Evolutionary conservation across 2,329 filamentous ascomycete genomes (phyloP).

Genomic region (Fusarium albidum): DNA sequence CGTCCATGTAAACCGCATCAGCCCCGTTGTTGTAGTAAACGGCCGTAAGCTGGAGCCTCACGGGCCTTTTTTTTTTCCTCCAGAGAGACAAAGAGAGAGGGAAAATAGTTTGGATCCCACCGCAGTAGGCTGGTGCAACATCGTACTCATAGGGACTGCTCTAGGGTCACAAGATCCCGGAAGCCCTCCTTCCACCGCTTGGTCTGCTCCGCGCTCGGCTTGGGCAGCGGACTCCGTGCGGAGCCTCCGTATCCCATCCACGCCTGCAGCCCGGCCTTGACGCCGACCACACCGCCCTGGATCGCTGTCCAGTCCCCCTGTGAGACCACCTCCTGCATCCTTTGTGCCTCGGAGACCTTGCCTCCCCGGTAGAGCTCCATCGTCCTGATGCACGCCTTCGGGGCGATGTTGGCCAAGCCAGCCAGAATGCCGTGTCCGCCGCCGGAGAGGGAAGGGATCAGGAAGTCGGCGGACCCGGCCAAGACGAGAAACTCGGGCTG

Average conservation of each 20-base stretch:
- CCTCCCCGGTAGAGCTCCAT: constrained; percentile 68
- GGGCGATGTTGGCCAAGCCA: constrained; percentile 76
- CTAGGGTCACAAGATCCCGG: constrained; percentile 59
- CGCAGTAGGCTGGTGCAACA: constrained; percentile 7
- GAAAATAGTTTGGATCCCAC: constrained; percentile 11
- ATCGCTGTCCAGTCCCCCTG: constrained; percentile 78
- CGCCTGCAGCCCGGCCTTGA: constrained; percentile 72
- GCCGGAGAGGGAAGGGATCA: constrained; percentile 71
- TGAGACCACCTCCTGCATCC: constrained; percentile 71
- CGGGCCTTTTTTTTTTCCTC: constrained; percentile 1
- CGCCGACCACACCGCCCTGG: constrained; percentile 74
- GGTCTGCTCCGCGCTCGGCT: constrained; percentile 58
- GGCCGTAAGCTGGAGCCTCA: constrained; percentile 7
- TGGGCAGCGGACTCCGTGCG: constrained; percentile 44
- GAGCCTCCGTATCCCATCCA: constrained; percentile 74
- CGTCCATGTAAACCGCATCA: constrained; percentile 6
- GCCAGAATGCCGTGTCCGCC: constrained; percentile 77
- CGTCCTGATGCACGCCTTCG: constrained; percentile 69
- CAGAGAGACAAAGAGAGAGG: too few species aligned
- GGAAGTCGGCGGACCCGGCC: constrained; percentile 77
- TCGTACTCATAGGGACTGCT: constrained; percentile 58
- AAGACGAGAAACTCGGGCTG: constrained; percentile 69
- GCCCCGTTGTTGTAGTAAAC: constrained; percentile 20
- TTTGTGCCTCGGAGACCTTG: constrained; percentile 65
- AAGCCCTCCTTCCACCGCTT: constrained; percentile 64